Percentiles rank a stretch among this genome's conserved stretches.
These are phyloP conservation scores for Xylaria grammica DNA, from an alignment of 495 filamentous ascomycete species.

Conservation along the genomic window DNA sequence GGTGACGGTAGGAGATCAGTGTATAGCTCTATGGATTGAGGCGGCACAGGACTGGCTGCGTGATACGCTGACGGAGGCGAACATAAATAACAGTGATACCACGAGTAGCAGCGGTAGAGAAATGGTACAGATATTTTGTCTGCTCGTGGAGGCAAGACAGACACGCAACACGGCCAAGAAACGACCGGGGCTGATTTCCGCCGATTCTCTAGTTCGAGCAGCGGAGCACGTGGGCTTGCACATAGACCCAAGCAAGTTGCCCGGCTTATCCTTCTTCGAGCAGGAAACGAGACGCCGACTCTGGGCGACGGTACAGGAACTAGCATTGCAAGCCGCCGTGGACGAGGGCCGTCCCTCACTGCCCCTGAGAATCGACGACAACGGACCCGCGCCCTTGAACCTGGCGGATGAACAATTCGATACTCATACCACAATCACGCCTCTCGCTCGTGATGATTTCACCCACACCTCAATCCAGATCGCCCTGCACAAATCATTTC, in stretches of 20 bases:
- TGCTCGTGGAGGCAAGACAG: slow-evolving; percentile 63
- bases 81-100: slow-evolving; percentile 41
- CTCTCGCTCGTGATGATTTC: slow-evolving; percentile 21
- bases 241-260: slow-evolving; percentile 18
- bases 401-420: slow-evolving; percentile 47
- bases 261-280: slow-evolving; percentile 37
- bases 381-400: slow-evolving; percentile 51
- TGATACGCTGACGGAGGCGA: slow-evolving; percentile 28
- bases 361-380: slow-evolving; percentile 53
- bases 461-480: slow-evolving; percentile 48
- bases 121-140: slow-evolving; percentile 57
- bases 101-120: not conserved
- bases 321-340: slow-evolving; percentile 56
- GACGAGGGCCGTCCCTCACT: slow-evolving; percentile 56
- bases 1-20: slow-evolving; percentile 33
- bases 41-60: slow-evolving; percentile 65
- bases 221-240: slow-evolving; percentile 15
- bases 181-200: slow-evolving; percentile 34
- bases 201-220: not conserved
- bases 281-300: slow-evolving; percentile 62
- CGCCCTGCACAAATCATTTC: slow-evolving; percentile 48
- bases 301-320: slow-evolving; percentile 63
- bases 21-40: slow-evolving; percentile 56
- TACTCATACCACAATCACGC: not conserved
- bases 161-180: slow-evolving; percentile 50